Conservation (phyloP, 495 filamentous ascomycete species). For the Immersiella caudata region DNA sequence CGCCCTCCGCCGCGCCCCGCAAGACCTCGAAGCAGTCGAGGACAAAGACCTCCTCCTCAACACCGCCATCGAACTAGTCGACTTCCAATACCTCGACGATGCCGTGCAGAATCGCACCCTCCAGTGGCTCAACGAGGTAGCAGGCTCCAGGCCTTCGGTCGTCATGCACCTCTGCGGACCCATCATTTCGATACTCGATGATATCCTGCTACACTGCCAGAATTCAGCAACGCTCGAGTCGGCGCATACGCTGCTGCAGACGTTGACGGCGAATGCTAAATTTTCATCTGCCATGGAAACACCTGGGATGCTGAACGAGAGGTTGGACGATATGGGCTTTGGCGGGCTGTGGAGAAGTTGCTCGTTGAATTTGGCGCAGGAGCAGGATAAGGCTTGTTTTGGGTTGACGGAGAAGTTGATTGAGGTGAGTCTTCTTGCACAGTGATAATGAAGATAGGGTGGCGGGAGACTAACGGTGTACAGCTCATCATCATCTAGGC, state of each 20-base stretch:
- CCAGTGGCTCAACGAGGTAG: conserved; percentile 55
- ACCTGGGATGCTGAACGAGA: conserved; percentile 45
- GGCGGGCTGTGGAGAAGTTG: conserved; percentile 56
- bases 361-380: conserved; percentile 48
- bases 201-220: conserved; percentile 58
- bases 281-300: conserved; percentile 45
- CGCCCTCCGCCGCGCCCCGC: conserved; percentile 33
- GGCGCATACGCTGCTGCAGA: conserved; percentile 55
- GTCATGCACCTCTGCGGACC: conserved; percentile 55
- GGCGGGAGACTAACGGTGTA: conserved; percentile 59
- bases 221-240: conserved; percentile 52
- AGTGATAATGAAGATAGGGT: too few species aligned
- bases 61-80: conserved; percentile 57
- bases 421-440: conserved; percentile 47
- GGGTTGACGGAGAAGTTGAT: conserved; percentile 60
- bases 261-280: conserved; percentile 49
- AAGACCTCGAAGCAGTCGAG: conserved; percentile 48
- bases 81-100: conserved; percentile 60
- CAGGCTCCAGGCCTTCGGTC: conserved; percentile 49
- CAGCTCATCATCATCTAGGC: conserved; percentile 35
- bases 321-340: conserved; percentile 60
- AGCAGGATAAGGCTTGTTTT: conserved; percentile 54
- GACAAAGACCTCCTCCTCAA: conserved; percentile 61
- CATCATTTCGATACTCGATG: conserved; percentile 55
- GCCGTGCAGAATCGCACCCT: conserved; percentile 55